Conservation (phyloP, 768 basidiomycete genomes). For the Mrakia frigida region DNA sequence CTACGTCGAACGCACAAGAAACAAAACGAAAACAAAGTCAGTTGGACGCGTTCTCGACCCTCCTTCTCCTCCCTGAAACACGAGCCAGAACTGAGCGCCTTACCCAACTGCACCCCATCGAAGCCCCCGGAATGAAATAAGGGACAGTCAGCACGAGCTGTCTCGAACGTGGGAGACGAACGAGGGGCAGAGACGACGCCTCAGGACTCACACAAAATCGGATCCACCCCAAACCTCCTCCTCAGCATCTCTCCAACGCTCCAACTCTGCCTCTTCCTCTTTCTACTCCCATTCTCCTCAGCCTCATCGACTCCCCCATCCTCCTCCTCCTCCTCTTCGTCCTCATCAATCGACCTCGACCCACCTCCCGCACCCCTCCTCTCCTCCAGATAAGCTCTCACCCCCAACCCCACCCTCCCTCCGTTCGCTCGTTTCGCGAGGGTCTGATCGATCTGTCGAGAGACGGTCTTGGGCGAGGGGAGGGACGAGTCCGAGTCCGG, state of each 20-base stretch:
- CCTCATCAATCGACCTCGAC: not conserved
- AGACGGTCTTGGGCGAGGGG: not conserved
- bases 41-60: not conserved
- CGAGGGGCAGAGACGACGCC: not conserved
- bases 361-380: not conserved
- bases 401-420: not conserved
- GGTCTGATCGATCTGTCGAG: not conserved
- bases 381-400: not conserved
- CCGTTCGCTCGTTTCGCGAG: not conserved
- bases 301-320: not conserved
- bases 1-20: not conserved
- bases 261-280: conserved; percentile 1
- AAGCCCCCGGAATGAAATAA: not conserved
- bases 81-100: not conserved
- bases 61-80: not conserved
- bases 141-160: not conserved
- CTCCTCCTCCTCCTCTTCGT: not conserved
- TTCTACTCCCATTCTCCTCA: not conserved
- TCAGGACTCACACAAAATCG: not conserved
- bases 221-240: conserved; percentile 2
- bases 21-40: not conserved
- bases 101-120: not conserved
- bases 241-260: conserved; percentile 5
- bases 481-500: not conserved
- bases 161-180: not conserved